Evolutionary conservation across 2,329 filamentous ascomycete genomes (phyloP).

Genomic region (Phyllosticta ampelicida): DNA sequence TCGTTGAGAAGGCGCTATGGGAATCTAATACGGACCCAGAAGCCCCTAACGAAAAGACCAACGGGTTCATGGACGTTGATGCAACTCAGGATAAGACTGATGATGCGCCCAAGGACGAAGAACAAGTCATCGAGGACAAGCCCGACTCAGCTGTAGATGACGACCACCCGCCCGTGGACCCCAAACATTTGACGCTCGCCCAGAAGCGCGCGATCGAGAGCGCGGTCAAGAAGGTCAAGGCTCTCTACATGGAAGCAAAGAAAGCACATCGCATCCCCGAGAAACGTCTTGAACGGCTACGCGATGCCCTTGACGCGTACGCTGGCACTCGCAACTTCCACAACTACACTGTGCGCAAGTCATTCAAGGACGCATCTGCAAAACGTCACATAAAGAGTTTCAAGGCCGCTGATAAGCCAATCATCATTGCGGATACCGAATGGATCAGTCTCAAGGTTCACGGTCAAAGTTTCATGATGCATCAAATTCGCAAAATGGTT

Average conservation of each 20-base stretch:
- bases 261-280: slow-evolving; percentile 71
- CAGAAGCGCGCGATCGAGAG: slow-evolving; percentile 28
- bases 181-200: slow-evolving; percentile 11
- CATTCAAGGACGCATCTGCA: slow-evolving; percentile 66
- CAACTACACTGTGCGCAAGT: slow-evolving; percentile 95
- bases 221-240: slow-evolving; percentile 52
- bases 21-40: slow-evolving; percentile 21
- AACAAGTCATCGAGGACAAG: neutral
- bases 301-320: slow-evolving; percentile 64
- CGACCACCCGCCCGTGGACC: slow-evolving; percentile 3
- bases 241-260: slow-evolving; percentile 72
- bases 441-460: slow-evolving; percentile 96
- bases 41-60: slow-evolving; percentile 24
- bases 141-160: slow-evolving; percentile 6
- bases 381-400: slow-evolving; percentile 93
- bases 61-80: slow-evolving; percentile 18
- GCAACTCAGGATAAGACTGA: slow-evolving; percentile 10
- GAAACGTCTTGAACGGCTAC: slow-evolving; percentile 61
- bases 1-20: slow-evolving; percentile 52
- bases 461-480: slow-evolving; percentile 99
- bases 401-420: slow-evolving; percentile 50
- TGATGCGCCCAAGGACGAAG: neutral
- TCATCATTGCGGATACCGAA: slow-evolving; percentile 83
- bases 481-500: slow-evolving; percentile 99
- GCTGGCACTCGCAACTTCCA: slow-evolving; percentile 84